A percentile compares a stretch with the other conserved stretches of the same genome.
Conservation (phyloP, 2,329 filamentous ascomycete genomes). For the Xylariaceae sp. region DNA sequence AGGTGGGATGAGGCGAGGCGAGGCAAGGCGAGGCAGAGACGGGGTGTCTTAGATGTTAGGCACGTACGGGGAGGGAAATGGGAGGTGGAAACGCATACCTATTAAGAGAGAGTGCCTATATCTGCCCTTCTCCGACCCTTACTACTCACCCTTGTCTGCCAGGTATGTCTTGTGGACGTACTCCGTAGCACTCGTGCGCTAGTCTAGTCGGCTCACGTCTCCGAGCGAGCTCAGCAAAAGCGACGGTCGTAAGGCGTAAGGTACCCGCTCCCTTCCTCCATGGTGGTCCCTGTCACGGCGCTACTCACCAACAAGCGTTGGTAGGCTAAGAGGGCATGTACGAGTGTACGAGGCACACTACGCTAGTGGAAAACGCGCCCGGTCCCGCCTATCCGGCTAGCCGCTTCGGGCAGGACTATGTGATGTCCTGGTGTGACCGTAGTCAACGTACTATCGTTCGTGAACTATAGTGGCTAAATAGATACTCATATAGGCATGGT, state of each 20-base stretch:
- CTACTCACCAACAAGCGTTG: conserved; percentile 5
- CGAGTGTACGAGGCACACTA: neutral
- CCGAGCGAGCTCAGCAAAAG: conserved; percentile 17
- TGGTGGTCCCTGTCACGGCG: conserved; percentile 4
- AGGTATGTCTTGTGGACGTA: too few species aligned
- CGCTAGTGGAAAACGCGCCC: neutral
- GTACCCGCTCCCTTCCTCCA: neutral
- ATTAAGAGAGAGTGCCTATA: conserved; percentile 8
- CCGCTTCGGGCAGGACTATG: neutral
- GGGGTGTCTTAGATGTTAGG: conserved; percentile 15
- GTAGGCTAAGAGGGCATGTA: neutral
- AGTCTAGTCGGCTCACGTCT: conserved; percentile 21
- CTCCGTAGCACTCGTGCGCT: neutral
- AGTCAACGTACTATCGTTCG: neutral
- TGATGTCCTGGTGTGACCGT: neutral
- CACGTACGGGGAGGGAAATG: conserved; percentile 11
- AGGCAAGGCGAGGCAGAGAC: neutral
- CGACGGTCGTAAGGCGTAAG: conserved; percentile 17
- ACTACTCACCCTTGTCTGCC: too few species aligned
- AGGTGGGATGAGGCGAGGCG: conserved; percentile 10
- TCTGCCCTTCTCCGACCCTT: neutral
- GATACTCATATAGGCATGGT: neutral
- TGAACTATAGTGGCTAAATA: neutral
- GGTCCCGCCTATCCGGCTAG: conserved; percentile 1
- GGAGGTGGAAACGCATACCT: conserved; percentile 13